Base-by-base conservation (phyloP, 2,329 filamentous ascomycete species). In the Myotisia sp. region DNA sequence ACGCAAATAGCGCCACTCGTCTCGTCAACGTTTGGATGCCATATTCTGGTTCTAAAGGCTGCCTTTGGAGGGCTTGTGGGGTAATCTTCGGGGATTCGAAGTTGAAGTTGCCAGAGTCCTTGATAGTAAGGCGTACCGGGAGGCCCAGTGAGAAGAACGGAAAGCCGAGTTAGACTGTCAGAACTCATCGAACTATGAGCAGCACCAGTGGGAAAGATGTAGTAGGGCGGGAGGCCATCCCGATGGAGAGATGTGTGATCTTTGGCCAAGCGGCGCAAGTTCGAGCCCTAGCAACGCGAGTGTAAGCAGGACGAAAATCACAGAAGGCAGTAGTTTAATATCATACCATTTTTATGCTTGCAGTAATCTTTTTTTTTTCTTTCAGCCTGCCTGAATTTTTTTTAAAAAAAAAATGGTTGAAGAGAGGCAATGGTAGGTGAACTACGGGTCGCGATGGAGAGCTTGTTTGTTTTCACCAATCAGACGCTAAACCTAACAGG, bases 11-110 rank as follows among this genome's bases (percentile, higher is more conserved):
- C 67, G 4, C 73, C 73, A 0, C 67, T 70, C n/a, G 60, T 56
- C 34, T 74, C 69, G 41, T 76, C 72, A 32, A 77, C 68, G 45
- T 77, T 77, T 0, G 73, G 73, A 44, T 77, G 73, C 63, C 71
- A 77, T 42, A 76, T 69, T 4, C 65, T 61, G 2, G 72, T 76
- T 35, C 63, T 64, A 47, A 77, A 76, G 20, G 63, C 62, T 2
- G 72, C 73, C 26, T 71, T 76, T 29, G 56, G 62, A 33, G 53
- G 61, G 40, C 52, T 64, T 39, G 54, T 53, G 5, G 62, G 58
- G 44, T 75, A 74, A n/a, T 63, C 64, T 12, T 64, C 56, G 0
- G 73, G 73, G 21, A 76, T 73, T 29, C 67, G 64, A 29, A 77
- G 60, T 43, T 71, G 68, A 2, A 77, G 51, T 36, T 64, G 66